Evolutionary conservation across 768 basidiomycete species (phyloP).

Genomic region (Lyophyllum decastes): DNA sequence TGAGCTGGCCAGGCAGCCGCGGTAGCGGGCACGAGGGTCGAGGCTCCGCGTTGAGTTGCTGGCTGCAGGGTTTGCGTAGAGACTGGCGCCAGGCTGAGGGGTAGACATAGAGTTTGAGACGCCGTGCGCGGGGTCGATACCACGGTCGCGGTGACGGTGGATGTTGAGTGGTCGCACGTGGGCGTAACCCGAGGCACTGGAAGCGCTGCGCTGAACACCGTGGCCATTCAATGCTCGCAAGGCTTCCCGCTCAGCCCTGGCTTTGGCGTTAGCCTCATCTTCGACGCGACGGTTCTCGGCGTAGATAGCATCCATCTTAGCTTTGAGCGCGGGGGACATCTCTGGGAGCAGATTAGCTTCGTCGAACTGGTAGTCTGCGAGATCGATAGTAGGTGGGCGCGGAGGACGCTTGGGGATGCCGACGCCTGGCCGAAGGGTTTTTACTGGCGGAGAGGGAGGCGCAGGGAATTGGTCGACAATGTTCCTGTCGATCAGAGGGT

Average conservation of each 20-base stretch:
- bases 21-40: constrained; percentile 1
- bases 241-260: constrained; percentile 1
- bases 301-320: constrained; percentile 10
- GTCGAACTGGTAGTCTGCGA: background rate
- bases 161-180: constrained; percentile 8
- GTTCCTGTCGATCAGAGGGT: constrained; percentile 6
- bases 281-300: background rate
- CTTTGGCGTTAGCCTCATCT: background rate
- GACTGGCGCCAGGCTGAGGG: background rate
- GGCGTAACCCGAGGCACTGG: constrained; percentile 5
- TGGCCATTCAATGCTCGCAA: background rate
- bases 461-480: constrained; percentile 13
- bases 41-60: background rate
- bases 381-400: constrained; percentile 12
- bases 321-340: constrained; percentile 5
- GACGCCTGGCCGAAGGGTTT: background rate
- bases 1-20: background rate
- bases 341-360: constrained; percentile 8
- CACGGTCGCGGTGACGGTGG: constrained; percentile 1
- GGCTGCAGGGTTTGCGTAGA: background rate
- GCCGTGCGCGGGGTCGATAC: background rate
- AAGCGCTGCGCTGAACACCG: constrained; percentile 6
- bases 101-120: background rate
- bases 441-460: constrained; percentile 5
- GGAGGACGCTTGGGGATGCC: background rate